Conservation (phyloP, 78 protist species). For the Dictyostelium firmibasis region DNA sequence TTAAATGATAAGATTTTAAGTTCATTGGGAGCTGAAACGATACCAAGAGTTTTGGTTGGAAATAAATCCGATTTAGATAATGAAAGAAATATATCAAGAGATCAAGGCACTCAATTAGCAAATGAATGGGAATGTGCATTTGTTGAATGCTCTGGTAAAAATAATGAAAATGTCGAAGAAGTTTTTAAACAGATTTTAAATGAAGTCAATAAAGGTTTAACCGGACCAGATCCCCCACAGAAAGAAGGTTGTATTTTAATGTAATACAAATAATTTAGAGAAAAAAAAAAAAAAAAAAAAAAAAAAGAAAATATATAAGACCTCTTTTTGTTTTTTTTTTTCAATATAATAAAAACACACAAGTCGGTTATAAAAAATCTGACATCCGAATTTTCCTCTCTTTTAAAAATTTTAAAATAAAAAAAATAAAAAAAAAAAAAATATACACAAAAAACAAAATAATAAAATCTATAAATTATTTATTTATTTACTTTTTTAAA, state of each 20-base stretch:
- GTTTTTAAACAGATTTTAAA: constrained; percentile 62
- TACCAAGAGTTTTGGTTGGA: constrained; percentile 86
- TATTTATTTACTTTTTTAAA: not conserved
- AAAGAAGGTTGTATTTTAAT: constrained; percentile 66
- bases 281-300: not conserved
- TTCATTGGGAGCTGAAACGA: constrained; percentile 79
- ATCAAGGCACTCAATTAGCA: constrained; percentile 80
- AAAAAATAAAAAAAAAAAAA: too few relatives aligned
- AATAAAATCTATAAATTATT: too few relatives aligned
- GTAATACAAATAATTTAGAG: not conserved
- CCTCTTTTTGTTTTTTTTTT: not conserved
- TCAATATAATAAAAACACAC: not conserved
- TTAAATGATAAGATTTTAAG: constrained; percentile 87
- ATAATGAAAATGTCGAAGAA: constrained; percentile 69
- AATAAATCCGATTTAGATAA: constrained; percentile 84
- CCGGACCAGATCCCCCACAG: constrained; percentile 28
- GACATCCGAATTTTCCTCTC: not conserved
- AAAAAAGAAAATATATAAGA: not conserved
- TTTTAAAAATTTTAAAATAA: not conserved
- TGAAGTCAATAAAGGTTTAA: constrained; percentile 55
- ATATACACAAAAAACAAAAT: too few relatives aligned
- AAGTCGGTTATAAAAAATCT: too few relatives aligned
- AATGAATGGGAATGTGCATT: constrained; percentile 84
- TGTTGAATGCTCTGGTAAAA: constrained; percentile 87
- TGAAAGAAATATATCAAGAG: constrained; percentile 77